Evolutionary conservation across 2,329 filamentous ascomycete species (phyloP).

Genomic region (Colletotrichum coccodes): DNA sequence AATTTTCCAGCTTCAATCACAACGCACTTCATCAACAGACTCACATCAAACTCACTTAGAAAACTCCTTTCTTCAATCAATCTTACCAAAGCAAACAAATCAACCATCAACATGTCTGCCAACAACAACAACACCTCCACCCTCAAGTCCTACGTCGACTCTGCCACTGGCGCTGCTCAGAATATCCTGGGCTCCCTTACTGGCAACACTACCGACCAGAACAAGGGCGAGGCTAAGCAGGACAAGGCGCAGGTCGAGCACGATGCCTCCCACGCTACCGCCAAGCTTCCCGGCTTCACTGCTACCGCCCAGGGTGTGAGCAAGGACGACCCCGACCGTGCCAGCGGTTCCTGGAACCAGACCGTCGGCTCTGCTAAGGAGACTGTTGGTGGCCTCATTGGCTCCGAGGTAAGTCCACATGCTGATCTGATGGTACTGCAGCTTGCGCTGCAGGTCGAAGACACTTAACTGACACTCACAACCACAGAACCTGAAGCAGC

Average conservation of each 20-base stretch:
- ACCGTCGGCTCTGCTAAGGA: slow-evolving; percentile 90
- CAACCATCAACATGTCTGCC: slow-evolving; percentile 31
- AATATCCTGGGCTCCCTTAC: slow-evolving; percentile 77
- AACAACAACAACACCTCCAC: slow-evolving; percentile 68
- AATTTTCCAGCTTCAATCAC: background rate
- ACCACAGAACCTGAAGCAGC: slow-evolving; percentile 71
- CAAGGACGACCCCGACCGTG: slow-evolving; percentile 78
- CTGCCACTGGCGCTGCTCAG: slow-evolving; percentile 78
- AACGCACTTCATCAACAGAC: background rate
- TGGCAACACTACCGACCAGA: slow-evolving; percentile 75
- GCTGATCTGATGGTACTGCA: background rate
- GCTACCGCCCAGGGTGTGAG: slow-evolving; percentile 76
- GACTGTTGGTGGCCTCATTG: slow-evolving; percentile 77
- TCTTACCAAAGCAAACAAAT: background rate
- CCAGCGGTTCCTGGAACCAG: slow-evolving; percentile 84
- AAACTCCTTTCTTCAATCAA: background rate
- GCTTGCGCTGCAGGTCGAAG: background rate
- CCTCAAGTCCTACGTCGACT: slow-evolving; percentile 80
- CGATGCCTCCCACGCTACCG: slow-evolving; percentile 78
- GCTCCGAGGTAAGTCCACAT: slow-evolving; percentile 67
- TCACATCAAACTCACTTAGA: background rate
- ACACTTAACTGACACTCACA: background rate
- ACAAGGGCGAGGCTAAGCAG: slow-evolving; percentile 72
- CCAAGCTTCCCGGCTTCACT: slow-evolving; percentile 78
- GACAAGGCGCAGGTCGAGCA: slow-evolving; percentile 73